A percentile compares a stretch with the other conserved stretches of the same genome.
Evolutionary conservation across 371 early-diverging fungal species (phyloP).

Genomic region (Circinella minor): DNA sequence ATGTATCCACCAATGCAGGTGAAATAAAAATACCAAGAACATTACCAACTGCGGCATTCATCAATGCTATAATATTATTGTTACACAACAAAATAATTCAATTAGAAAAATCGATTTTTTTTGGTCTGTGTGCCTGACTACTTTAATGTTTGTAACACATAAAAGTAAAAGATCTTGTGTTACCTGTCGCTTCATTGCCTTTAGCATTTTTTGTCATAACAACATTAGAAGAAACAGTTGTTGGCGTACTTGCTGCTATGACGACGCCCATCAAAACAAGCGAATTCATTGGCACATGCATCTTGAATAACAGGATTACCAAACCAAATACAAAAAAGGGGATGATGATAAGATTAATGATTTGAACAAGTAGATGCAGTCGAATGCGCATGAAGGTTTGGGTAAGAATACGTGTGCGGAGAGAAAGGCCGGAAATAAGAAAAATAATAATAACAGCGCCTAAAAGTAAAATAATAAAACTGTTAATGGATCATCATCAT

Average conservation of each 20-base stretch:
- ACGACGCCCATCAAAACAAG: slow-evolving; percentile 63
- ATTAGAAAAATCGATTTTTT: neutral
- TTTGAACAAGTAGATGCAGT: slow-evolving; percentile 63
- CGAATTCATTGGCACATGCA: slow-evolving; percentile 50
- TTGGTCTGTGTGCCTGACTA: neutral
- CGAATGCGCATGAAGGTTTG: slow-evolving; percentile 59
- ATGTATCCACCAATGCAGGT: slow-evolving; percentile 57
- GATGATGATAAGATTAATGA: slow-evolving; percentile 60
- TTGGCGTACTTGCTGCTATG: slow-evolving; percentile 68
- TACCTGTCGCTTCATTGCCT: slow-evolving; percentile 66
- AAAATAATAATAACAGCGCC: slow-evolving; percentile 66
- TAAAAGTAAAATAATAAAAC: neutral
- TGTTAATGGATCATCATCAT: too few species aligned
- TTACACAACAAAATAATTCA: slow-evolving; percentile 12
- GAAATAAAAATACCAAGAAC: slow-evolving; percentile 68
- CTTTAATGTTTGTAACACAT: too few species aligned
- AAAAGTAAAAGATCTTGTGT: too few species aligned
- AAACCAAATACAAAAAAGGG: slow-evolving; percentile 66
- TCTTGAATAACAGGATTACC: slow-evolving; percentile 46
- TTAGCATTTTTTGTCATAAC: slow-evolving; percentile 73
- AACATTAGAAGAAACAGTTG: slow-evolving; percentile 76
- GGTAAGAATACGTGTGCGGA: slow-evolving; percentile 63
- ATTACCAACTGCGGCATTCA: slow-evolving; percentile 73
- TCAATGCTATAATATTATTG: slow-evolving; percentile 42
- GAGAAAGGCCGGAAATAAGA: slow-evolving; percentile 66